Evolutionary conservation across 2,329 filamentous ascomycete genomes (phyloP).

Genomic region (Diaporthe destruens): DNA sequence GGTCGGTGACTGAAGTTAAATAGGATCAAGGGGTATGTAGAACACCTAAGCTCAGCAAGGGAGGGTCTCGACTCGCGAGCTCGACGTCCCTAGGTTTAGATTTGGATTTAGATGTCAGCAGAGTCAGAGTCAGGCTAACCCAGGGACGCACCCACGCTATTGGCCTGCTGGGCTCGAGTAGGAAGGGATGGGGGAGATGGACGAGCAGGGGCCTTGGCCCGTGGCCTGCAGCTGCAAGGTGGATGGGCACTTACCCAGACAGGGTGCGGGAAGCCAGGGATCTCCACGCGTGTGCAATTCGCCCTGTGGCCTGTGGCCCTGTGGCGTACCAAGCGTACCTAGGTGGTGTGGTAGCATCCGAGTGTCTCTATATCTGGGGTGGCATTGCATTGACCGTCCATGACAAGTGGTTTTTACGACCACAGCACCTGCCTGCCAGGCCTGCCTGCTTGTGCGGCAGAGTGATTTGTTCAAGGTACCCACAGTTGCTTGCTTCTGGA

Average conservation of each 20-base stretch:
- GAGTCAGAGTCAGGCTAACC: constrained; percentile 35
- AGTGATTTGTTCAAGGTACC: no score
- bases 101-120: constrained; percentile 35
- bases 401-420: no score
- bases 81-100: constrained; percentile 32
- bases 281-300: background rate
- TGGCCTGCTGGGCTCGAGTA: constrained; percentile 18
- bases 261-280: constrained; percentile 18
- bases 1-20: constrained; percentile 32
- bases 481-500: background rate
- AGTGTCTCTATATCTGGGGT: constrained; percentile 5
- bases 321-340: background rate
- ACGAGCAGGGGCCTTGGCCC: background rate
- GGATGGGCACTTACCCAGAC: background rate
- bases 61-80: constrained; percentile 34
- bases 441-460: background rate
- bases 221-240: constrained; percentile 1
- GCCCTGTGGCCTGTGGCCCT: background rate
- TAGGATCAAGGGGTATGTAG: constrained; percentile 35
- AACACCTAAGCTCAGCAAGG: constrained; percentile 31
- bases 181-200: background rate
- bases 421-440: background rate
- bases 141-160: constrained; percentile 26
- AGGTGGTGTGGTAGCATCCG: background rate
- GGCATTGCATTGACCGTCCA: background rate